Percentiles rank a stretch among this genome's conserved stretches.
Evolutionary conservation across 2,329 filamentous ascomycete species (phyloP).

Genomic region (Neurospora crassa): DNA sequence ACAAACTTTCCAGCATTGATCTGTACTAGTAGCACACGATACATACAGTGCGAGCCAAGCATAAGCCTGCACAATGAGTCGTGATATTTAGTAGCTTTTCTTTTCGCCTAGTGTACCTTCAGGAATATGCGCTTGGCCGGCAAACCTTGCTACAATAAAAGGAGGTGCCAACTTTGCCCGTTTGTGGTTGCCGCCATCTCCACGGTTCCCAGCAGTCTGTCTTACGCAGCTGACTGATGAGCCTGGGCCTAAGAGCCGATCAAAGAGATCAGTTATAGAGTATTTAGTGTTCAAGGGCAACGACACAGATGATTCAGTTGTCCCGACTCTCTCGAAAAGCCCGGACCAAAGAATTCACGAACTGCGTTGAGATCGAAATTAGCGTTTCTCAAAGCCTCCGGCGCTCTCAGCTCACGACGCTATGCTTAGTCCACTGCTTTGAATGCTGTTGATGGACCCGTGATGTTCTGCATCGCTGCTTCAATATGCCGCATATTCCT

Average conservation of each 20-base stretch:
- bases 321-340: not conserved
- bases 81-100: not conserved
- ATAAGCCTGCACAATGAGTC: not conserved
- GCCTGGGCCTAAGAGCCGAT: not conserved
- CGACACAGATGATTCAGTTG: not conserved
- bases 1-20: no score
- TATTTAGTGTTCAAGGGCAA: not conserved
- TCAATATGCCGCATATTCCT: not conserved
- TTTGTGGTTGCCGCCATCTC: not conserved
- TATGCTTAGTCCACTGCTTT: not conserved
- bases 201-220: not conserved
- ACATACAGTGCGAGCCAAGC: not conserved
- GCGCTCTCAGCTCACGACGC: not conserved
- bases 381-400: not conserved
- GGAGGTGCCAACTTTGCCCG: not conserved
- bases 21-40: no score
- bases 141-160: not conserved
- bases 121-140: not conserved
- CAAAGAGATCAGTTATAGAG: not conserved
- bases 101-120: not conserved
- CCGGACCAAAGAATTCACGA: not conserved
- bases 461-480: not conserved
- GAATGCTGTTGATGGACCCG: not conserved
- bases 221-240: not conserved
- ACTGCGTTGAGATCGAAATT: not conserved